phyloP scores from a whole-genome alignment of 179 eudicot species.

The Camellia oleifera region DNA sequence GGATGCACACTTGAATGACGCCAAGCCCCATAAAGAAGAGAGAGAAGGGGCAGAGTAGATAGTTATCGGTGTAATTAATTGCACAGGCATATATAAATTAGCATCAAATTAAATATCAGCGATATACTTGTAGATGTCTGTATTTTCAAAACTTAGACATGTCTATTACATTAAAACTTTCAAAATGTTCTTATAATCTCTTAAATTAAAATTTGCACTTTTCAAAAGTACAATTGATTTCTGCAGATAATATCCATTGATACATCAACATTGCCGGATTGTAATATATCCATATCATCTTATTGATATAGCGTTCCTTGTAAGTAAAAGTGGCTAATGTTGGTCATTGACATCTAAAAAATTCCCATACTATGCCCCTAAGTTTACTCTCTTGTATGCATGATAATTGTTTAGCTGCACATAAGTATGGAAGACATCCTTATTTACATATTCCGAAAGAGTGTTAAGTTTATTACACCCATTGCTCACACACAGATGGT shows the following conservation, averaged over 20 bases:
- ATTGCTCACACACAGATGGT: too few relatives aligned
- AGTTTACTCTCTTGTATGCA: too few relatives aligned
- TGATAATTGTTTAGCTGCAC: too few relatives aligned
- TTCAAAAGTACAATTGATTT: too few relatives aligned
- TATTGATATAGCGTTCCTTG: background rate
- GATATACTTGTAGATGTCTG: too few relatives aligned
- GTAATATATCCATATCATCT: background rate
- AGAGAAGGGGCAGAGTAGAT: background rate
- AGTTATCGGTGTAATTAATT: background rate
- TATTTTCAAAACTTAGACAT: background rate
- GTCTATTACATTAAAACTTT: background rate
- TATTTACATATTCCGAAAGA: background rate
- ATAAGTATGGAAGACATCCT: background rate
- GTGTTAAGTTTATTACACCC: too few relatives aligned
- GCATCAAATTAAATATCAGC: background rate
- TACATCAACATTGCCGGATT: background rate
- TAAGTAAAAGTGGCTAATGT: background rate
- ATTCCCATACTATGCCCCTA: background rate
- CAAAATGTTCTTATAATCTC: too few relatives aligned
- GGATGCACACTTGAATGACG: background rate
- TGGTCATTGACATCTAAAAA: background rate
- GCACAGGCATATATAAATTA: background rate
- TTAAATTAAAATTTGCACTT: too few relatives aligned
- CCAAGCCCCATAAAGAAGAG: too few relatives aligned
- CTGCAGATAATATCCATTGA: too few relatives aligned